A percentile compares a stretch with the other conserved stretches of the same genome.
These are phyloP conservation scores for Vigna nakashimae DNA, from an alignment of 306 rosid species.

Conservation along the genomic window DNA sequence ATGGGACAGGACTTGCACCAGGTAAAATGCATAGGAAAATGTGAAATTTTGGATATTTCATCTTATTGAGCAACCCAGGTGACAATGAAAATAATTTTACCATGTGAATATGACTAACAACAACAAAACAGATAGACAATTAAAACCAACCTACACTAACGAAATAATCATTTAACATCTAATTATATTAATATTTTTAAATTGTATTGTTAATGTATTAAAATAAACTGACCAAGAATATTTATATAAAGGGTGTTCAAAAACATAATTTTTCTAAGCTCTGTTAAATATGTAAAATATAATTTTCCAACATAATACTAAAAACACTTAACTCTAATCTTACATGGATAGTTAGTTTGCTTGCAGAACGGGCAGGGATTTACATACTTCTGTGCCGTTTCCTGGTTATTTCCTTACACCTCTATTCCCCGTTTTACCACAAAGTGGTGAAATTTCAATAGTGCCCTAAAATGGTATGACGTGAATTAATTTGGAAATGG, in stretches of 20 bases:
- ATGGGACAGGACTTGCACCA: not conserved
- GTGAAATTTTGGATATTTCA: not conserved
- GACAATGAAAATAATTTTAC: conserved; percentile 10
- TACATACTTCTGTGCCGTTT: not conserved
- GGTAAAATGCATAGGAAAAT: not conserved
- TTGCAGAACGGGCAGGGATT: conserved; percentile 12
- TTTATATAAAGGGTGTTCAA: too few species aligned
- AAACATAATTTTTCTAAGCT: too few species aligned
- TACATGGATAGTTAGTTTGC: conserved; percentile 1
- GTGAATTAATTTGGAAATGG: conserved; percentile 2
- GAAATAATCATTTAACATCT: too few species aligned
- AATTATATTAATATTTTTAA: too few species aligned
- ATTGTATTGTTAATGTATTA: too few species aligned
- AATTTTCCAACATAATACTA: not conserved
- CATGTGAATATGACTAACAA: not conserved
- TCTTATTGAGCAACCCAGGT: not conserved
- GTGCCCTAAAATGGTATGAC: not conserved
- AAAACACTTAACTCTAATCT: not conserved
- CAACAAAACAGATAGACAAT: too few species aligned
- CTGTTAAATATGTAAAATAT: not conserved
- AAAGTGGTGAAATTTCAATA: not conserved
- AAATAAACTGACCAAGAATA: too few species aligned
- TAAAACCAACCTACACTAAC: too few species aligned
- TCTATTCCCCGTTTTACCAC: not conserved
- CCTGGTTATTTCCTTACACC: not conserved